A percentile compares a stretch with the other conserved stretches of the same genome.
Conservation (phyloP, 768 basidiomycete species). For the Infundibulicybe gibba region DNA sequence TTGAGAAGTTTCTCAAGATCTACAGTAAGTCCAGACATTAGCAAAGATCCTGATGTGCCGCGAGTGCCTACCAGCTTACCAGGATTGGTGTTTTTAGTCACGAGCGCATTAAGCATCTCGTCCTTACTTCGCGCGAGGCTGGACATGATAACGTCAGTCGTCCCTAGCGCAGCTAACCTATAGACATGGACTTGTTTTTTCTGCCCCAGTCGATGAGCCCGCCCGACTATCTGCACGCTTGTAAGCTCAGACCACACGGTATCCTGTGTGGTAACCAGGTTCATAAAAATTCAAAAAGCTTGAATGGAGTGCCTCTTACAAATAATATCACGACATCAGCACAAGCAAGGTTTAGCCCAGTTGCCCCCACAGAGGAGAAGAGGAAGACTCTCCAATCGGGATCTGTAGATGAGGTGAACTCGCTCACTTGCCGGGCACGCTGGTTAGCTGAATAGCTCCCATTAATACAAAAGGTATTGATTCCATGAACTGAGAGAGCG, state of each 20-base stretch:
- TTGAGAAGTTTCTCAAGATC: too few species aligned
- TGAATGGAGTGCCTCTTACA: background rate
- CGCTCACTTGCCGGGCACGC: background rate
- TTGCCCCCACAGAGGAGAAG: constrained; percentile 3
- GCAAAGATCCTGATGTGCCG: too few species aligned
- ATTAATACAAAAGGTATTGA: background rate
- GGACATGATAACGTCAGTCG: constrained; percentile 4
- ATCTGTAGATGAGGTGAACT: background rate
- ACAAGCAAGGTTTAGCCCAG: background rate
- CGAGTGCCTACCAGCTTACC: too few species aligned
- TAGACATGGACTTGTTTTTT: constrained; percentile 4
- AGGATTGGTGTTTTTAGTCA: background rate
- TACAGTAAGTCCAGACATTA: too few species aligned
- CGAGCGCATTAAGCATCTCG: constrained; percentile 1
- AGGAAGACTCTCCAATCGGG: background rate
- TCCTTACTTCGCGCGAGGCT: background rate
- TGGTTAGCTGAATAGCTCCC: background rate
- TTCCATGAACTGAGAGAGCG: background rate
- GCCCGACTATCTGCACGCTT: constrained; percentile 1
- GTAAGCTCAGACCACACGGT: constrained; percentile 4
- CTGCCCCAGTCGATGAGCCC: constrained; percentile 3
- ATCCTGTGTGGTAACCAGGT: background rate
- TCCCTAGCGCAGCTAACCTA: background rate
- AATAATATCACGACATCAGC: background rate
- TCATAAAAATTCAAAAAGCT: too few species aligned